Base-by-base conservation (phyloP, 2,329 filamentous ascomycete species). In the Leptographium galeiforme region DNA sequence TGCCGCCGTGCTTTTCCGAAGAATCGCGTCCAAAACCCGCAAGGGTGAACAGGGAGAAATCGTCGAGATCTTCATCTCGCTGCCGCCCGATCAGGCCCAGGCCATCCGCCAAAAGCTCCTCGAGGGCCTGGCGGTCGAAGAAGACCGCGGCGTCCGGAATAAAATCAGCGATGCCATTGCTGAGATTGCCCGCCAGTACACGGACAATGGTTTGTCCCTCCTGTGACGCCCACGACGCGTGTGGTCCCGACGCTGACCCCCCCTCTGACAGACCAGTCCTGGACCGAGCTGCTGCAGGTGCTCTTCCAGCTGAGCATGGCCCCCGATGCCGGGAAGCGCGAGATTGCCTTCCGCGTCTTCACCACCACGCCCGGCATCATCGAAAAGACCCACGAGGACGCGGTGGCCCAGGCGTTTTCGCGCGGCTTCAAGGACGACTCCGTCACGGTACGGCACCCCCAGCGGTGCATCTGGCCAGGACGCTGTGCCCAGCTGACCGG, bases 111-210 rank as follows among this genome's bases (percentile, higher is more conserved):
- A 85, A 63, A 95, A 91, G 68, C 74, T 97, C 55, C 77, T 97
- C 44, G 79, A 90, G 63, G 82, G 81, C 51, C 75, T 96, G 52
- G 81, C 81, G 55, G 75, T 74, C 57, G 93, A 97, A 71, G 73
- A 79, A 25, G 79, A 86, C 57, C 78, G 82, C 57, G 74, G 79
- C 41, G 87, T 95, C 48, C 79, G 93, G 63, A 93, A 95, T 72
- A 98, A 98, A 70, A 87, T 97, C 65, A 93, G 90, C 62, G 93
- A 98, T 70, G 89, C 91, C n/a, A 87, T 97, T 57, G 93, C 93
- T 30, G 93, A 98, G 70, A 77, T 98, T 56, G 93, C 91, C 46
- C 82, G 93, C 63, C 89, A 98, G 72, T 96, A 96, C 70, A 86
- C 87, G 46, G 93, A 97, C 63, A 89, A 86, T 63, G 84, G 89